A percentile compares a stretch with the other conserved stretches of the same genome.
Evolutionary conservation across 208 protist species (phyloP).

Genomic region (Wallacemonas sp.): DNA sequence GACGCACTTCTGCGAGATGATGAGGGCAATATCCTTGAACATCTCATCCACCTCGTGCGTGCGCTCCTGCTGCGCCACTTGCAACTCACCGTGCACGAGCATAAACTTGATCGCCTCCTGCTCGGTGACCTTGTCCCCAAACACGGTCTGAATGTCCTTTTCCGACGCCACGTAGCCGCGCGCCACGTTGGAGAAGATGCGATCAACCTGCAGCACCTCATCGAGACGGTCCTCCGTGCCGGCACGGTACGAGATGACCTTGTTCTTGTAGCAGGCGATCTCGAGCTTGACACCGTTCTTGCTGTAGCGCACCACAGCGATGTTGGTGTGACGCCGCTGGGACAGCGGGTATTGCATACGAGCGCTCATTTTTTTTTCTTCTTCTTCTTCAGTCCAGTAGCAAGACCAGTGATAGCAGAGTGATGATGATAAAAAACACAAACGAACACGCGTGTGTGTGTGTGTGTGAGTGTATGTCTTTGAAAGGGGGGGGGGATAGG

Average conservation of each 20-base stretch:
- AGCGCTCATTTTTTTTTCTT: slow-evolving; percentile 68
- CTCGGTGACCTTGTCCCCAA: slow-evolving; percentile 63
- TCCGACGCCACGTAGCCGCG: slow-evolving; percentile 77
- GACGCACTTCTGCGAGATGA: slow-evolving; percentile 96
- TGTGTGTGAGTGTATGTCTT: too few species aligned
- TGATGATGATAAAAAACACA: too few species aligned
- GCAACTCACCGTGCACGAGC: slow-evolving; percentile 96
- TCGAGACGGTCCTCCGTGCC: slow-evolving; percentile 85
- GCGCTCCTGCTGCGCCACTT: slow-evolving; percentile 97
- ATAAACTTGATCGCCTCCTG: slow-evolving; percentile 90
- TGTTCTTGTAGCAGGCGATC: slow-evolving; percentile 94
- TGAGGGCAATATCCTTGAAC: slow-evolving; percentile 96
- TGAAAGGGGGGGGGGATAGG: too few species aligned
- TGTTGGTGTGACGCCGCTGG: slow-evolving; percentile 90
- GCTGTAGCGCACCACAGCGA: slow-evolving; percentile 84
- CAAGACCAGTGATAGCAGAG: too few species aligned
- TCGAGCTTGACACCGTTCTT: slow-evolving; percentile 86
- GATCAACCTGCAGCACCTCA: slow-evolving; percentile 91
- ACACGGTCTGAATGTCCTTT: slow-evolving; percentile 79
- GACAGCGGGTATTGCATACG: slow-evolving; percentile 86
- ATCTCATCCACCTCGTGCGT: slow-evolving; percentile 91
- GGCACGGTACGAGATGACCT: slow-evolving; percentile 87
- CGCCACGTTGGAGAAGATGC: slow-evolving; percentile 88
- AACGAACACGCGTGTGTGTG: too few species aligned
- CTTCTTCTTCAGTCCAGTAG: too few species aligned